Conservation (phyloP, 768 basidiomycete species). For the Panellus pusillus region DNA sequence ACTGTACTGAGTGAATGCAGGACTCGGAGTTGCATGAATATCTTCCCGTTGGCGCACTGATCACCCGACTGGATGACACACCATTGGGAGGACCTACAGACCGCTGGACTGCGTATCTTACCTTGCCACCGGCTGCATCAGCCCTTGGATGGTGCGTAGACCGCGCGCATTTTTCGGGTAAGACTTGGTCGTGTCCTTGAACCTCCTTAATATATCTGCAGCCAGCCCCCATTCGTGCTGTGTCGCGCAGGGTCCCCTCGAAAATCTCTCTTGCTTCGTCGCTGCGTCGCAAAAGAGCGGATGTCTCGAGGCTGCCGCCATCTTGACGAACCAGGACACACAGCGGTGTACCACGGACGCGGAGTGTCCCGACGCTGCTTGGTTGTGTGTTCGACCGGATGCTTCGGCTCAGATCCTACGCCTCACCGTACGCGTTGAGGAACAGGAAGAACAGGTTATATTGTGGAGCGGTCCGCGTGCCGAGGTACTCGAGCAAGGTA, state of each 20-base stretch:
- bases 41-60: slow-evolving; percentile 55
- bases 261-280: slow-evolving; percentile 48
- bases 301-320: slow-evolving; percentile 57
- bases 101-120: slow-evolving; percentile 51
- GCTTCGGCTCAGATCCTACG: slow-evolving; percentile 54
- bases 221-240: slow-evolving; percentile 26
- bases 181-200: neutral
- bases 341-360: slow-evolving; percentile 41
- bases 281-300: slow-evolving; percentile 34
- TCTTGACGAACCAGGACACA: slow-evolving; percentile 40
- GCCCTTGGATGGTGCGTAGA: slow-evolving; percentile 65
- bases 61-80: slow-evolving; percentile 68
- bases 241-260: slow-evolving; percentile 26
- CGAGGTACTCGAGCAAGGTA: slow-evolving; percentile 71
- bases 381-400: slow-evolving; percentile 53
- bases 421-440: slow-evolving; percentile 41
- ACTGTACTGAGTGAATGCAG: slow-evolving; percentile 32
- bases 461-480: slow-evolving; percentile 72
- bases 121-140: slow-evolving; percentile 8
- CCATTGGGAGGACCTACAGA: slow-evolving; percentile 38
- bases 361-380: slow-evolving; percentile 34
- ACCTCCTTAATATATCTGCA: slow-evolving; percentile 4
- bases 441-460: slow-evolving; percentile 36
- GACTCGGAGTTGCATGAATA: slow-evolving; percentile 61
- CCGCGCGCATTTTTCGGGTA: slow-evolving; percentile 30